These are phyloP conservation scores for Cokeromyces recurvatus DNA, from an alignment of 371 early-diverging fungal species.

Conservation along the genomic window DNA sequence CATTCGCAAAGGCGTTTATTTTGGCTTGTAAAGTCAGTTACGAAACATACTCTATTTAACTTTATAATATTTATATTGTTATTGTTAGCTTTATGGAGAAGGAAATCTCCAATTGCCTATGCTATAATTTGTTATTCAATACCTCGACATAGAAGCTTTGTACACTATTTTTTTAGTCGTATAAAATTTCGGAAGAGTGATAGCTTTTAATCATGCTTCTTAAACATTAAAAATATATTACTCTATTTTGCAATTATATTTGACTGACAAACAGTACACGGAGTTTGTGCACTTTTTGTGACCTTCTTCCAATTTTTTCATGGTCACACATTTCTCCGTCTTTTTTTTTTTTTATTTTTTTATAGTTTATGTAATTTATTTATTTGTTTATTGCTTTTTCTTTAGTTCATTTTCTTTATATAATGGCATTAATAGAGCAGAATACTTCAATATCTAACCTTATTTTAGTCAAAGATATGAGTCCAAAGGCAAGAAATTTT, in stretches of 20 bases:
- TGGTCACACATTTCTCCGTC: no score
- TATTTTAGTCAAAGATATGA: constrained; percentile 36
- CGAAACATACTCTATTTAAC: constrained; percentile 31
- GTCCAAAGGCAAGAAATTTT: constrained; percentile 42
- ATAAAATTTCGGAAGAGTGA: constrained; percentile 29
- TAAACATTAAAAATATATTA: no score
- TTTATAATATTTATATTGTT: constrained; percentile 23
- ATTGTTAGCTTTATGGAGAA: constrained; percentile 24
- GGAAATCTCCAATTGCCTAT: constrained; percentile 37
- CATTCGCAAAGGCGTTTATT: constrained; percentile 8
- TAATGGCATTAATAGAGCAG: neutral
- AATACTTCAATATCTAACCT: constrained; percentile 9
- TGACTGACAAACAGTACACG: no score
- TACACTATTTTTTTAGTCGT: constrained; percentile 14
- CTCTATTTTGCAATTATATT: no score
- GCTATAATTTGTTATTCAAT: constrained; percentile 26
- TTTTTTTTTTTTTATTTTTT: no score
- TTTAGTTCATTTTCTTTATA: neutral
- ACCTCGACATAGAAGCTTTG: constrained; percentile 10
- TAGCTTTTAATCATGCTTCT: neutral
- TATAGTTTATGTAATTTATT: no score
- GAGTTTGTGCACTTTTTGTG: no score
- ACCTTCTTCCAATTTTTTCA: no score
- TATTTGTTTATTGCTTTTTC: neutral
- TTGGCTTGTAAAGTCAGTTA: constrained; percentile 5